Evolutionary conservation across 306 rosid species (phyloP), one percentile per base, ranked within the genome.

Genomic region (Lathyrus tuberosus): DNA sequence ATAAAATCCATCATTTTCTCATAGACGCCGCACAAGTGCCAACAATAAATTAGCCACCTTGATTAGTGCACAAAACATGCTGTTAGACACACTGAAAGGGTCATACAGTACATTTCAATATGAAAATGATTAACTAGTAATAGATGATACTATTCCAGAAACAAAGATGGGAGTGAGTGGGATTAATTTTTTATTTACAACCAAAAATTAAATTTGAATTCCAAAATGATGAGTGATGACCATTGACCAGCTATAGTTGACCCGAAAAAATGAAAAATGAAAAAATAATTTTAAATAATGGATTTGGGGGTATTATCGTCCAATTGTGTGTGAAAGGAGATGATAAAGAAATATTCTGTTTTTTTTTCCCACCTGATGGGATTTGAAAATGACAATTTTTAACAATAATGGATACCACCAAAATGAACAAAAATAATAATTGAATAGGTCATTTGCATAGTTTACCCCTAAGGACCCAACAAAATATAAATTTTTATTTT

Each of bases 1-100:
- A 53, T 20, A 30, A 22, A 22, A 52, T 13, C 31, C 58, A 51
- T 17, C 22, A 48, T 48, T 54, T 24, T 33, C 38, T 33, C 38
- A 33, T 6, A 33, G 38, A 33, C 38, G 0, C 38, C 6, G 6
- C 38, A 6, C 38, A 33, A 58, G 67, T 46, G 73, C 67, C 33
- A 52, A 62, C 65, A 65, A 65, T 47, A 59, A 64, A 31, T 15
- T 8, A 58, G 62, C 75, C 75, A 73, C 56, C 62, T 33, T 67
- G 22, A 68, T 62, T 42, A 44, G 76, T 53, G 72, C 66, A 15
- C 7, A 15, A 65, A 71, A 43, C 67, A 18, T 64, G 10, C 46
- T 11, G 8, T 64, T 65, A 3, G 5, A 10, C 13, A 60, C 26
- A 41, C n/a, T 15, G 13, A 46, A 51, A 59, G 46, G 53, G 54